Conservation (phyloP, 1,284 basidiomycete species). For the Cryptococcus neoformans region DNA sequence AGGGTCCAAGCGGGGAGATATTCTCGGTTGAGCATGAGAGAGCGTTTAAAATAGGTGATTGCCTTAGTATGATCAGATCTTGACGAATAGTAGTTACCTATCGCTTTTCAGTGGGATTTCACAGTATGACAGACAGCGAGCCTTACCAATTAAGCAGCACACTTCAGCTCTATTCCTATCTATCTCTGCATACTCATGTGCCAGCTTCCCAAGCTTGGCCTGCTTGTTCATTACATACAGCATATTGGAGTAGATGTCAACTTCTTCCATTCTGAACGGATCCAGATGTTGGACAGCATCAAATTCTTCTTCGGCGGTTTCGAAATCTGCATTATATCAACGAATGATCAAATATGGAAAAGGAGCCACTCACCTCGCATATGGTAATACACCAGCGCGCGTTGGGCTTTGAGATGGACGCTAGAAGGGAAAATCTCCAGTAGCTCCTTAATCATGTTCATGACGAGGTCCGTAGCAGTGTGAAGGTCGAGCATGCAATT, state of each 20-base stretch:
- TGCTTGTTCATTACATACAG: constrained; percentile 91
- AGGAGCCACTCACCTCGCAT: constrained; percentile 63
- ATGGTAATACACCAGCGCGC: constrained; percentile 85
- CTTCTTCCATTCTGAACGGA: constrained; percentile 88
- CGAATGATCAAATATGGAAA: background rate
- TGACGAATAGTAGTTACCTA: constrained; percentile 95
- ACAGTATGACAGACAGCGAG: background rate
- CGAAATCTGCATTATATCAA: constrained; percentile 65
- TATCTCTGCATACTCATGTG: constrained; percentile 81
- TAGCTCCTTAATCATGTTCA: constrained; percentile 69
- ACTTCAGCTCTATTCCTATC: constrained; percentile 92
- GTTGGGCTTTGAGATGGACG: constrained; percentile 79
- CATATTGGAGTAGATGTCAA: constrained; percentile 96
- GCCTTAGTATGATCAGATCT: constrained; percentile 93
- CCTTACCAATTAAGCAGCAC: constrained; percentile 85
- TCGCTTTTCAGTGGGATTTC: background rate
- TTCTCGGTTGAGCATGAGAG: constrained; percentile 88
- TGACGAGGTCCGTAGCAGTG: constrained; percentile 75
- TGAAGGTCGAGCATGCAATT: constrained; percentile 88
- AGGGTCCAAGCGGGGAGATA: constrained; percentile 98
- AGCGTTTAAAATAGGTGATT: constrained; percentile 90
- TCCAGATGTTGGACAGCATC: constrained; percentile 74
- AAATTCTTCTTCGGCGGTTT: constrained; percentile 76
- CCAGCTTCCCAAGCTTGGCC: constrained; percentile 83
- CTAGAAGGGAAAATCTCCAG: constrained; percentile 78